phyloP scores from a whole-genome alignment of 306 rosid species.

The Astragalus membranaceus region DNA sequence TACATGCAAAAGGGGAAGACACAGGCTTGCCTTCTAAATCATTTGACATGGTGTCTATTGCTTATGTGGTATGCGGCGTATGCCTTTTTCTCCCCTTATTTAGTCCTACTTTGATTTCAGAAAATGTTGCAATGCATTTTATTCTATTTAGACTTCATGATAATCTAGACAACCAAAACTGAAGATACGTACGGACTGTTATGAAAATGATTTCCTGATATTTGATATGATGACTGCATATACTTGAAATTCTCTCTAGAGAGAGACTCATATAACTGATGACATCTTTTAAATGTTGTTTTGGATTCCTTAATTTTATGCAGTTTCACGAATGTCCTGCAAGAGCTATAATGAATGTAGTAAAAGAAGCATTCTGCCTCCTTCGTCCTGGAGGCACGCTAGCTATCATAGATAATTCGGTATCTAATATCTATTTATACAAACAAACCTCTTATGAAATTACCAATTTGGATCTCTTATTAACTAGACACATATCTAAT shows the following conservation, averaged over 20 bases:
- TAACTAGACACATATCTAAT: too few species aligned
- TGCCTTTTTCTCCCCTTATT: neutral
- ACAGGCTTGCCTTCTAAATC: constrained; percentile 52
- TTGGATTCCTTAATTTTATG: constrained; percentile 3
- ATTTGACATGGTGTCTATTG: constrained; percentile 49
- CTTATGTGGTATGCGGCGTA: constrained; percentile 58
- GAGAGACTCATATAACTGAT: neutral
- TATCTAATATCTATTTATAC: too few species aligned
- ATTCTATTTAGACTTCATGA: neutral
- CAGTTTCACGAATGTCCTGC: constrained; percentile 67
- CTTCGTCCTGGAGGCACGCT: constrained; percentile 67
- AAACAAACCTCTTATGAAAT: too few species aligned
- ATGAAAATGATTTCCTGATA: neutral
- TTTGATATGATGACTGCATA: neutral
- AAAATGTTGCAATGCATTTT: neutral
- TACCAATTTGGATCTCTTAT: too few species aligned
- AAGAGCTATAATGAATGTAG: constrained; percentile 40
- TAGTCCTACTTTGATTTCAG: neutral
- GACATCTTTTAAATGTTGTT: neutral
- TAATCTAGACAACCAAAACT: neutral
- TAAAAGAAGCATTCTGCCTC: constrained; percentile 55
- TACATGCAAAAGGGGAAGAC: constrained; percentile 63
- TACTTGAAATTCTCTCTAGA: neutral
- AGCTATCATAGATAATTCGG: constrained; percentile 52
- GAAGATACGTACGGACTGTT: too few species aligned